Conservation (phyloP, 1,139 yeast genomes). For the Hyphopichia wangnamkhiaoensis region DNA sequence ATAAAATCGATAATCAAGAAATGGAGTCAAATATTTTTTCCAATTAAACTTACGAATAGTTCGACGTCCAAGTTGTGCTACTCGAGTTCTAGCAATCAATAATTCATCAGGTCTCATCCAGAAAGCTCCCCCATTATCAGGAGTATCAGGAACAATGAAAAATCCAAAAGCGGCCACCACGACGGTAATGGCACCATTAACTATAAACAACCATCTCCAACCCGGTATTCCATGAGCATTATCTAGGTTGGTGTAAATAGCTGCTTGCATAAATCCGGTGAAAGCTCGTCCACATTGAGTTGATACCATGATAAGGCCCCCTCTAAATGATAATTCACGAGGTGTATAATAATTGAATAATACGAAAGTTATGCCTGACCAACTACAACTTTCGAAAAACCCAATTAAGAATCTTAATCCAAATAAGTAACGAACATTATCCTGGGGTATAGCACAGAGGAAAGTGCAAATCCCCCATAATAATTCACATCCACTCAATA, state of each 20-base stretch:
- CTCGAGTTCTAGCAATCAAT: slow-evolving; percentile 15
- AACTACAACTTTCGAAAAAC: slow-evolving; percentile 15
- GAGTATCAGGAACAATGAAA: slow-evolving; percentile 22
- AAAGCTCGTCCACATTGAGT: slow-evolving; percentile 22
- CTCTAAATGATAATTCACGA: slow-evolving; percentile 19
- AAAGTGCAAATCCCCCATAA: slow-evolving; percentile 54
- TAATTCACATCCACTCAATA: slow-evolving; percentile 45
- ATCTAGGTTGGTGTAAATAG: slow-evolving; percentile 8
- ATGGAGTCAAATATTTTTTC: slow-evolving; percentile 21
- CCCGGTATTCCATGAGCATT: slow-evolving; percentile 10
- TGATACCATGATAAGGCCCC: slow-evolving; percentile 18
- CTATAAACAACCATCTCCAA: slow-evolving; percentile 15
- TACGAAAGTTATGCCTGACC: slow-evolving; percentile 16
- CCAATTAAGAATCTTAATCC: slow-evolving; percentile 18
- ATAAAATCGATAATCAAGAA: slow-evolving; percentile 42
- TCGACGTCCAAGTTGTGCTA: slow-evolving; percentile 15
- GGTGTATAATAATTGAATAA: slow-evolving; percentile 15
- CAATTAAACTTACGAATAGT: slow-evolving; percentile 13
- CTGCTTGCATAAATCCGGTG: slow-evolving; percentile 11
- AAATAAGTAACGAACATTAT: slow-evolving; percentile 13
- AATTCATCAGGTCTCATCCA: slow-evolving; percentile 22
- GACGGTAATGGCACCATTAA: slow-evolving; percentile 25
- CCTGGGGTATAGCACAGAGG: slow-evolving; percentile 16
- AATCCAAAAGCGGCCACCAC: slow-evolving; percentile 30
- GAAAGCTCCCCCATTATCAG: slow-evolving; percentile 19